Percentiles rank a stretch among this genome's conserved stretches.
Evolutionary conservation across 208 protist species (phyloP).

Genomic region (Leishmania aethiopica): DNA sequence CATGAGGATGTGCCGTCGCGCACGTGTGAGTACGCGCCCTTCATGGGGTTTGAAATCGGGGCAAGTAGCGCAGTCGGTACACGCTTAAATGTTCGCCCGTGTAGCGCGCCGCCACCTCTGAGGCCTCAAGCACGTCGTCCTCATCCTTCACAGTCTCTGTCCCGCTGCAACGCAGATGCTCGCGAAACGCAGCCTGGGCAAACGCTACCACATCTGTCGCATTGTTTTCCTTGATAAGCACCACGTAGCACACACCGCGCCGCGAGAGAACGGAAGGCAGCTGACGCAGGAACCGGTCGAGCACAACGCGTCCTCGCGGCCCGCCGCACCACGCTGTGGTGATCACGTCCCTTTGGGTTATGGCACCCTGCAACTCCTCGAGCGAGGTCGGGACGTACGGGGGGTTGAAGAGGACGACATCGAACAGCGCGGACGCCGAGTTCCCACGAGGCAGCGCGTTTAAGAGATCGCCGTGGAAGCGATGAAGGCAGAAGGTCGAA

Average conservation of each 20-base stretch:
- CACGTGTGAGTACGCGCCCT: too few relatives aligned
- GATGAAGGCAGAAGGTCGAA: constrained; percentile 23
- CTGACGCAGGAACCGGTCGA: constrained; percentile 72
- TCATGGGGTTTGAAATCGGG: constrained; percentile 1
- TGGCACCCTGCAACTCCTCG: constrained; percentile 70
- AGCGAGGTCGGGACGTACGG: constrained; percentile 89
- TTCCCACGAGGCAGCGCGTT: background rate
- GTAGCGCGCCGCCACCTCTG: constrained; percentile 66
- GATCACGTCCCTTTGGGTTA: constrained; percentile 57
- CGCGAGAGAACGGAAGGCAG: constrained; percentile 57
- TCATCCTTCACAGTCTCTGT: background rate
- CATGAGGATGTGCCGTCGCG: background rate
- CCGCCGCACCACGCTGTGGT: constrained; percentile 89
- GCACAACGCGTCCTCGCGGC: constrained; percentile 76
- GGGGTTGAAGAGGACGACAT: constrained; percentile 88
- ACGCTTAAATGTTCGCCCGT: constrained; percentile 85
- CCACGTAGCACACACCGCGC: constrained; percentile 62
- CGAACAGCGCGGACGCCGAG: constrained; percentile 31
- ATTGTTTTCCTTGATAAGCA: constrained; percentile 86
- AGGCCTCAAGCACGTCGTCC: constrained; percentile 33
- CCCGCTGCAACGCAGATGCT: constrained; percentile 19
- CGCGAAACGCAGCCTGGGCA: constrained; percentile 45
- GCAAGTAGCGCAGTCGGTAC: constrained; percentile 40
- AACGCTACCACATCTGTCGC: constrained; percentile 53
- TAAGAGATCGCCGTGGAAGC: constrained; percentile 37